These are phyloP conservation scores for Raphanus sativus DNA, from an alignment of 345 rosid genomes.

Conservation along the genomic window DNA sequence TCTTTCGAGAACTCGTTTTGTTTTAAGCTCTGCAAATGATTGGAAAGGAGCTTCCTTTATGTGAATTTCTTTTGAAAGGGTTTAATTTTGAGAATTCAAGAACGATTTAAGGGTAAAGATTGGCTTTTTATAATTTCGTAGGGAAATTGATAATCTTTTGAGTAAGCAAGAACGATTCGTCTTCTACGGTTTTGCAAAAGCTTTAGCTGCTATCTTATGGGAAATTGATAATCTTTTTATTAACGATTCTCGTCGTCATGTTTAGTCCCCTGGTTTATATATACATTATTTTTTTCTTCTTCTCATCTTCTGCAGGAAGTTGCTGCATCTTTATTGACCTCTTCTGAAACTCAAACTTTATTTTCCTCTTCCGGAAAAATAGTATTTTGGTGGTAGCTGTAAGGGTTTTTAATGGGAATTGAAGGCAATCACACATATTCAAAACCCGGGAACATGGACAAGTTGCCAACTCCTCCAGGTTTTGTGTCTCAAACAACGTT, in stretches of 20 bases:
- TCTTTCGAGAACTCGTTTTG: background rate
- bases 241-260: background rate
- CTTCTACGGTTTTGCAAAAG: background rate
- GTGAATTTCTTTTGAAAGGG: background rate
- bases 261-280: background rate
- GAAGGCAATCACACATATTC: background rate
- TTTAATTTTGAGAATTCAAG: background rate
- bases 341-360: background rate
- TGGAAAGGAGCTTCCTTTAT: background rate
- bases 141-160: background rate
- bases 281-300: background rate
- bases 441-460: conserved; percentile 22
- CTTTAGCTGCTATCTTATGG: conserved; percentile 9
- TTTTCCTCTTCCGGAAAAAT: background rate
- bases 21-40: background rate
- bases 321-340: background rate
- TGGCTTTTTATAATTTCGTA: background rate
- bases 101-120: conserved; percentile 4
- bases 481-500: conserved; percentile 28
- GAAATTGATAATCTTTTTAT: too few species aligned
- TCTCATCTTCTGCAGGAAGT: conserved; percentile 11
- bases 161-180: background rate
- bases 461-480: conserved; percentile 30
- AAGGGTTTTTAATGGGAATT: conserved; percentile 16
- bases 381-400: background rate